Evolutionary conservation across 495 filamentous ascomycete species (phyloP).

Genomic region (Penicillium soppii): DNA sequence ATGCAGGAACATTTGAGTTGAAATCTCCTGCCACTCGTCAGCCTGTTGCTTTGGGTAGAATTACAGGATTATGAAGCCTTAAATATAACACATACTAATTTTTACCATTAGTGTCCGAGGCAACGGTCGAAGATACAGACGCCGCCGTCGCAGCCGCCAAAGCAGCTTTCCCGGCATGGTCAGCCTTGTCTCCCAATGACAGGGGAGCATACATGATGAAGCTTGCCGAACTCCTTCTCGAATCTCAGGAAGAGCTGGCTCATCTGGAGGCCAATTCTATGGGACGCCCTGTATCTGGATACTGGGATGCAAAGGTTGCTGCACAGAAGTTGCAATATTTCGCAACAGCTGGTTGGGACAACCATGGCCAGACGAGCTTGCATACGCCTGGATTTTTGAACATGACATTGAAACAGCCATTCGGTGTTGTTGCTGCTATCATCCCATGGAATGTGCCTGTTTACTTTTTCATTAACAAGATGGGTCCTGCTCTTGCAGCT

Average conservation of each 20-base stretch:
- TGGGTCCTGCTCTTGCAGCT: slow-evolving; percentile 53
- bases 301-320: slow-evolving; percentile 14
- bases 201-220: slow-evolving; percentile 49
- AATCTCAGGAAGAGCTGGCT: slow-evolving; percentile 49
- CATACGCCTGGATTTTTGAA: slow-evolving; percentile 58
- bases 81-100: background rate
- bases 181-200: slow-evolving; percentile 38
- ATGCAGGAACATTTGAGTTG: slow-evolving; percentile 36
- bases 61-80: too few relatives aligned
- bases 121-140: slow-evolving; percentile 53
- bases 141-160: slow-evolving; percentile 58
- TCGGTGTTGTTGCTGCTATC: slow-evolving; percentile 35
- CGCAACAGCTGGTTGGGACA: background rate
- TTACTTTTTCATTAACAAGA: slow-evolving; percentile 41
- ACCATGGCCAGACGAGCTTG: slow-evolving; percentile 43
- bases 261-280: slow-evolving; percentile 39
- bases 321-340: background rate
- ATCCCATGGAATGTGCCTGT: slow-evolving; percentile 36
- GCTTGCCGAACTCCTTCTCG: slow-evolving; percentile 48
- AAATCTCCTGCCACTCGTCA: slow-evolving; percentile 37
- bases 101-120: slow-evolving; percentile 8
- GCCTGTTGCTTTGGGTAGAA: slow-evolving; percentile 30
- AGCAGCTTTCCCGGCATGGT: slow-evolving; percentile 55
- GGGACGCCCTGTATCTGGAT: slow-evolving; percentile 29
- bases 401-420: slow-evolving; percentile 32